Percentiles rank a stretch among this genome's conserved stretches.
Conservation (phyloP, 352 stramenopile species). For the Phytophthora pseudosyringae region DNA sequence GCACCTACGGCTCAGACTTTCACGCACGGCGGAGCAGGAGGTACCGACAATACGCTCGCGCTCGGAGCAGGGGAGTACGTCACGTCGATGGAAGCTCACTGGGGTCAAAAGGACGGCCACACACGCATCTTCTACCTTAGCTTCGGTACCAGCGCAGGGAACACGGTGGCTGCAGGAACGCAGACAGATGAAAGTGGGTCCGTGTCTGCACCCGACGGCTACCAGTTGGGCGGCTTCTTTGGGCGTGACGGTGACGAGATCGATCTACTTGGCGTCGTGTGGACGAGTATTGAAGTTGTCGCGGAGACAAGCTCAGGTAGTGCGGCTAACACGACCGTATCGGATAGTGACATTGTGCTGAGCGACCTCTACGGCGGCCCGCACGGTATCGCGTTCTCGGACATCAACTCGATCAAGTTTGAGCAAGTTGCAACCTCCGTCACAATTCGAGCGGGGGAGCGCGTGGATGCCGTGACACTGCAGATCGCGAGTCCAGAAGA, state of each 20-base stretch:
- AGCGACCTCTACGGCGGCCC: slow-evolving; percentile 28
- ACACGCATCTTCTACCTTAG: slow-evolving; percentile 29
- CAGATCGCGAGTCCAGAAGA: slow-evolving; percentile 14
- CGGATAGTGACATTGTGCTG: slow-evolving; percentile 22
- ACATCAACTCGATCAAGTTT: slow-evolving; percentile 28
- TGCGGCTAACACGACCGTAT: background rate
- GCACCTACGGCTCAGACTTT: too few relatives aligned
- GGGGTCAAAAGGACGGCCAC: slow-evolving; percentile 29
- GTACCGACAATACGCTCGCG: slow-evolving; percentile 15
- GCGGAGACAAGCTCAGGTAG: too few relatives aligned
- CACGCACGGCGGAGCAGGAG: slow-evolving; percentile 24
- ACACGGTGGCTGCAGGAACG: slow-evolving; percentile 20
- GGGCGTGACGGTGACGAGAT: slow-evolving; percentile 35
- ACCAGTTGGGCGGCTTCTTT: slow-evolving; percentile 32
- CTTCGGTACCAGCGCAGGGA: slow-evolving; percentile 25
- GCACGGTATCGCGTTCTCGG: slow-evolving; percentile 29
- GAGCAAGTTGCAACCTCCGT: slow-evolving; percentile 19
- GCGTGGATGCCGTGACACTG: slow-evolving; percentile 28
- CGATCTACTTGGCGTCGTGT: slow-evolving; percentile 27
- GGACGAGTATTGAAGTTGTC: slow-evolving; percentile 27
- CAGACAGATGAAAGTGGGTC: slow-evolving; percentile 23
- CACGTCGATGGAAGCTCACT: slow-evolving; percentile 31
- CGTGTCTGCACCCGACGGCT: slow-evolving; percentile 20
- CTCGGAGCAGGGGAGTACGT: slow-evolving; percentile 22
- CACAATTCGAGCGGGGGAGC: slow-evolving; percentile 22